Evolutionary conservation across 345 rosid genomes (phyloP), one percentile per base, ranked within the genome.

Genomic region (Acer negundo): DNA sequence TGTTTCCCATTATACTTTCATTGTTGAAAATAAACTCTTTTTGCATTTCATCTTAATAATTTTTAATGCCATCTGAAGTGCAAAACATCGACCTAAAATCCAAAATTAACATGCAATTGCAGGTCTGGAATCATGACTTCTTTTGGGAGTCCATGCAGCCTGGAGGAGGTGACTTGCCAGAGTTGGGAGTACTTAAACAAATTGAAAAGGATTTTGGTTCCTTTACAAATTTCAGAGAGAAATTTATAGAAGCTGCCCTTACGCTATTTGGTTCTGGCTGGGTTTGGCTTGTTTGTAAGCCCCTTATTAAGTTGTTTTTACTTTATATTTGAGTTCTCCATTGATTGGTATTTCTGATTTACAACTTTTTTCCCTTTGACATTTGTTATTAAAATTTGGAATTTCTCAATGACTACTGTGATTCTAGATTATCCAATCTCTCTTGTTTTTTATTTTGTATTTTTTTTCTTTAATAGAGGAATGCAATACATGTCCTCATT

Each of bases 111-210:
- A 11, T 42, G 55, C 51, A 23, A 74, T 62, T 79, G 73, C 82
- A 93, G 98, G 93, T 92, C 24, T 95, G 96, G 96, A 95, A 93
- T 85, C 98, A 95, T 83, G 91, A 93, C 74, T 95, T 93, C 86
- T 95, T 95, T 71, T 95, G 99, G 99, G 99, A 95, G 82, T 95
- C 99, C 23, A 93, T 95, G 98, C 94, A 90, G 86, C 99, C 98
- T 74, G 94, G 93, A 59, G 99, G 98, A 26, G 98, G 99, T 31
- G 86, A 80, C 79, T 69, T 80, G 86, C 96, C 98, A 38, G 67
- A 79, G 83, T 89, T 87, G 76, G 98, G 94, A 78, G 84, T 93
- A 65, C 98, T 93, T 82, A 83, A 86, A 73, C 98, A 95, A 89
- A 92, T 95, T 82, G 97, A 95, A 80, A 95, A 92, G 78, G 98